phyloP scores from a whole-genome alignment of 2,329 filamentous ascomycete species.

The Colletotrichum tamarilloi region DNA sequence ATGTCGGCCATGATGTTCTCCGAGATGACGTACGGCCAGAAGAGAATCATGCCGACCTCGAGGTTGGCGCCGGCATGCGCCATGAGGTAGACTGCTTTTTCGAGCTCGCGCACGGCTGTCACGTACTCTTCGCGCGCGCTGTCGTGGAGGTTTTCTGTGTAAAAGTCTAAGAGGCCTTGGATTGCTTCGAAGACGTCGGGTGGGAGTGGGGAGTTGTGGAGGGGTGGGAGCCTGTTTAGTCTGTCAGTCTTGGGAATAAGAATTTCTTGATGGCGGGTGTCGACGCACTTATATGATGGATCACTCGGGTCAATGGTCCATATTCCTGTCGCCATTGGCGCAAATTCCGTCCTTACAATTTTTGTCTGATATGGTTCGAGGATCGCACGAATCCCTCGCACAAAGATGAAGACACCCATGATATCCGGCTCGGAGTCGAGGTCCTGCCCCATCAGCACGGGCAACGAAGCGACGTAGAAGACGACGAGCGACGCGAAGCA shows the following conservation, averaged over 20 bases:
- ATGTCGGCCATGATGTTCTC: conserved; percentile 43
- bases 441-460: neutral
- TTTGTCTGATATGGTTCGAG: neutral
- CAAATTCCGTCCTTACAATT: neutral
- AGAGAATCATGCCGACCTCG: conserved; percentile 38
- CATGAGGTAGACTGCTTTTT: conserved; percentile 36
- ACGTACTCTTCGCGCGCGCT: conserved; percentile 37
- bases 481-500: conserved; percentile 55
- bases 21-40: conserved; percentile 42
- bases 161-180: neutral
- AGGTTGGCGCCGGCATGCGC: conserved; percentile 39
- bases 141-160: neutral
- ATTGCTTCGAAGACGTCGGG: conserved; percentile 25
- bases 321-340: neutral
- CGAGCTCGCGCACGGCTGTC: conserved; percentile 36
- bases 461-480: conserved; percentile 36
- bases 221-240: neutral
- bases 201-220: conserved; percentile 3
- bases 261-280: neutral
- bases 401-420: conserved; percentile 23
- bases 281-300: neutral
- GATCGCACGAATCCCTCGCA: conserved; percentile 17
- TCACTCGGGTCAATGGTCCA: conserved; percentile 16
- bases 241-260: neutral
- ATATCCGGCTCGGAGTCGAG: neutral